These are phyloP conservation scores for Dryas integrifolia DNA, from an alignment of 331 rosid genomes.

Conservation along the genomic window DNA sequence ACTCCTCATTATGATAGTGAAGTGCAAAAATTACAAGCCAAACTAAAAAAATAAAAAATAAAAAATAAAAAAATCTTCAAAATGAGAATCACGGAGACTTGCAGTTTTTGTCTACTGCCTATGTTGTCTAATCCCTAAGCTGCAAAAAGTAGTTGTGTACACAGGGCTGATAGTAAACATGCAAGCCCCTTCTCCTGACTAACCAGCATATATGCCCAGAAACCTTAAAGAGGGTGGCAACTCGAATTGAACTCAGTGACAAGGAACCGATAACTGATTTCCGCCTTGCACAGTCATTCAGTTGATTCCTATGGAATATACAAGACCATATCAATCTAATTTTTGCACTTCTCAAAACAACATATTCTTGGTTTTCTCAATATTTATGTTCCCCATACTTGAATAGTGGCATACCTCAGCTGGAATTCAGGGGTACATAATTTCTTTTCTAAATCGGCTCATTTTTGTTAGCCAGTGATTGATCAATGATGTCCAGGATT, in stretches of 20 bases:
- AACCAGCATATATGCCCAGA: constrained; percentile 10
- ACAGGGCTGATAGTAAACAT: background rate
- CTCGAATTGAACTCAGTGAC: background rate
- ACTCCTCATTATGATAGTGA: background rate
- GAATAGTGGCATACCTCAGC: constrained; percentile 15
- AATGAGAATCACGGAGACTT: background rate
- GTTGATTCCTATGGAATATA: constrained; percentile 12
- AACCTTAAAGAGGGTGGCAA: constrained; percentile 6
- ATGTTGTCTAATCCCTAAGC: constrained; percentile 1
- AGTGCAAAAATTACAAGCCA: constrained; percentile 9
- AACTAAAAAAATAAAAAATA: background rate
- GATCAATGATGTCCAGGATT: background rate
- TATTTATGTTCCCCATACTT: background rate
- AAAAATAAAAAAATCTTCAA: background rate
- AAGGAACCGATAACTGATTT: constrained; percentile 8
- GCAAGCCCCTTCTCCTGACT: background rate
- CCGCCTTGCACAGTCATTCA: constrained; percentile 1
- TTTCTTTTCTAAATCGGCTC: background rate
- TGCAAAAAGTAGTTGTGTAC: background rate
- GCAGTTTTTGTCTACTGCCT: background rate
- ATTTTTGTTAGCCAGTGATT: constrained; percentile 1
- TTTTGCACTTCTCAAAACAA: background rate
- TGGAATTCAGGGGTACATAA: background rate
- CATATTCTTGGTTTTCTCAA: background rate
- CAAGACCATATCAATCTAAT: constrained; percentile 10